A percentile compares a stretch with the other conserved stretches of the same genome.
Evolutionary conservation across 495 filamentous ascomycete genomes (phyloP).

Genomic region (Penicillium paxilli): DNA sequence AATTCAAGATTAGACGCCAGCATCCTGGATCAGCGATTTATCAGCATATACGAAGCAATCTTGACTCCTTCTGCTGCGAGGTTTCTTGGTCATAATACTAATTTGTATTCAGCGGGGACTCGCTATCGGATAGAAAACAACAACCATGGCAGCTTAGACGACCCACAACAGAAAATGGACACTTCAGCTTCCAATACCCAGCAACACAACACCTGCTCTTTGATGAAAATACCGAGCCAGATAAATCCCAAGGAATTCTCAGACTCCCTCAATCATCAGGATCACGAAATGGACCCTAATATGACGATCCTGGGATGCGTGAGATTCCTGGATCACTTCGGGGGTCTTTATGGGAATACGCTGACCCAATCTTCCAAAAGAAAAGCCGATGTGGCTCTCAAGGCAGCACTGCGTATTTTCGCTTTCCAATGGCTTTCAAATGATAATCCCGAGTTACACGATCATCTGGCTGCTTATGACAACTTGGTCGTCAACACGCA

Average conservation of each 20-base stretch:
- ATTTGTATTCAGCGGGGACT: conserved; percentile 14
- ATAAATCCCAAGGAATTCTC: no score
- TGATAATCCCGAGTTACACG: neutral
- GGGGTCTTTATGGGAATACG: conserved; percentile 24
- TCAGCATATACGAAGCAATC: conserved; percentile 20
- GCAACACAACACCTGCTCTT: no score
- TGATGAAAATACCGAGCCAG: no score
- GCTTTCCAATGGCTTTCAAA: conserved; percentile 27
- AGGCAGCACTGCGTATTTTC: conserved; percentile 18
- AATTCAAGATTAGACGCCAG: conserved; percentile 22
- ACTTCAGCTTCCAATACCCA: no score
- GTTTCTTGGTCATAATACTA: conserved; percentile 23
- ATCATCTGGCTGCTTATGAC: neutral
- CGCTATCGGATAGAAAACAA: conserved; percentile 18
- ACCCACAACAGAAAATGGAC: no score
- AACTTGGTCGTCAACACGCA: no score
- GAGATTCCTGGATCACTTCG: conserved; percentile 31
- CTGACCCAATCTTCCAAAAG: conserved; percentile 5
- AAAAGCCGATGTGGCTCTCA: conserved; percentile 18
- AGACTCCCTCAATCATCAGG: no score
- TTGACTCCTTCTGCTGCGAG: conserved; percentile 20
- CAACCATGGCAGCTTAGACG: neutral
- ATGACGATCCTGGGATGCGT: conserved; percentile 20
- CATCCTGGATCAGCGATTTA: conserved; percentile 18
- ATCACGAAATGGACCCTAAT: neutral